These are phyloP conservation scores for Aspergillus sclerotiicarbonarius DNA, from an alignment of 495 filamentous ascomycete genomes.

Conservation along the genomic window DNA sequence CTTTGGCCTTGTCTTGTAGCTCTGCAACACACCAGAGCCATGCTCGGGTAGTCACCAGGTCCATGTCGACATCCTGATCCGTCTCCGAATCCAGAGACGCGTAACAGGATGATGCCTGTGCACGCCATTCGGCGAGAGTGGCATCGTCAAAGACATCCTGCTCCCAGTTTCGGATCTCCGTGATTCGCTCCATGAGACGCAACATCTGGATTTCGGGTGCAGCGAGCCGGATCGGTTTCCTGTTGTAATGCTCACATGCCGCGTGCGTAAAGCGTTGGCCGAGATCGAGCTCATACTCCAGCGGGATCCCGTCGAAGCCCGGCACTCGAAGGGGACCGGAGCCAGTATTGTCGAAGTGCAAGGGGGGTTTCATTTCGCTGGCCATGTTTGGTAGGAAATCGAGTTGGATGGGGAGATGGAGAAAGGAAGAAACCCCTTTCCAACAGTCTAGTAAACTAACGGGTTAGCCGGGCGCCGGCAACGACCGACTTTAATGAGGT, in stretches of 20 bases:
- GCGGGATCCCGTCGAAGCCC: neutral
- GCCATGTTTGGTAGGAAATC: neutral
- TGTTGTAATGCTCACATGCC: neutral
- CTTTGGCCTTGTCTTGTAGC: neutral
- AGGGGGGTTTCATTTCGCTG: neutral
- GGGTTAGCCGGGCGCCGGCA: neutral
- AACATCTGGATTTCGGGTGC: constrained; percentile 1
- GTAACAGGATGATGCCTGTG: neutral
- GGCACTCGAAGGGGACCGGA: neutral
- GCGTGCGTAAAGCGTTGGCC: neutral
- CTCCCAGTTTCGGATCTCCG: neutral
- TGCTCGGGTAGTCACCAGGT: neutral
- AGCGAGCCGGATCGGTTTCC: neutral
- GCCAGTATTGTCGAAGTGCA: neutral
- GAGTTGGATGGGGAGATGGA: neutral
- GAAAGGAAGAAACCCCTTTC: no score
- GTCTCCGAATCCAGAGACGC: neutral
- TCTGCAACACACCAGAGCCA: constrained; percentile 2
- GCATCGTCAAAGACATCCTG: neutral
- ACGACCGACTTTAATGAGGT: neutral
- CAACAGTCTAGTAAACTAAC: neutral
- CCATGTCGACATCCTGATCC: constrained; percentile 2
- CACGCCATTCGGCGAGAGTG: neutral
- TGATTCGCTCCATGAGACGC: constrained; percentile 1
- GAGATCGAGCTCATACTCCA: neutral